Evolutionary conservation across 306 rosid species (phyloP).

Genomic region (Inga leiocalycina): DNA sequence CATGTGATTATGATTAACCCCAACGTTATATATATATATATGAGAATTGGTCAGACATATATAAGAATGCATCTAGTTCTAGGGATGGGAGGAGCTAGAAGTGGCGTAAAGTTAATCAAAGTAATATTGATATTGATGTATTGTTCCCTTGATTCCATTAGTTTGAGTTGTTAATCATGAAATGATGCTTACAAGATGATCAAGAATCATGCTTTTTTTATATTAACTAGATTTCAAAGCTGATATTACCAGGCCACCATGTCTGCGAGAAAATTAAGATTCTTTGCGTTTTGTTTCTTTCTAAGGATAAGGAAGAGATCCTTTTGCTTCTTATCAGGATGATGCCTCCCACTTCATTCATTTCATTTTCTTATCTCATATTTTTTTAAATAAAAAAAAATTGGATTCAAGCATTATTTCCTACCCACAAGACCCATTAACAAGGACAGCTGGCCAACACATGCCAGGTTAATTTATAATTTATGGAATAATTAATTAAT

Average conservation of each 20-base stretch:
- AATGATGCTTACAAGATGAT: conserved; percentile 41
- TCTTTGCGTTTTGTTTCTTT: conserved; percentile 42
- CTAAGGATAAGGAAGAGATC: conserved; percentile 37
- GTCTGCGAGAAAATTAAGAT: conserved; percentile 37
- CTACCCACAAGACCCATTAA: conserved; percentile 23
- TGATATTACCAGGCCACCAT: conserved; percentile 39
- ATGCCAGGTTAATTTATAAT: conserved; percentile 37
- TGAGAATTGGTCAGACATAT: conserved; percentile 10
- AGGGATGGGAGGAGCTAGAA: conserved; percentile 34
- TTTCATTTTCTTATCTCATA: background rate
- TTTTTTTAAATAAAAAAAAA: background rate
- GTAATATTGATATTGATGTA: conserved; percentile 28
- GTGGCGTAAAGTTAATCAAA: conserved; percentile 34
- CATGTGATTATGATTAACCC: conserved; percentile 1
- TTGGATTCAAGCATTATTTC: conserved; percentile 38
- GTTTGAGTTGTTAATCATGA: background rate
- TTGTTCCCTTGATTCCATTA: conserved; percentile 74
- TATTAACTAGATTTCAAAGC: background rate
- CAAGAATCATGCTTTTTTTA: conserved; percentile 30
- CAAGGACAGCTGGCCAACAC: conserved; percentile 58
- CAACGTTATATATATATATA: background rate
- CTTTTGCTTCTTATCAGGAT: conserved; percentile 35
- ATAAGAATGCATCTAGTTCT: conserved; percentile 14
- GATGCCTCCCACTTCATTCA: conserved; percentile 39
- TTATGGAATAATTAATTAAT: conserved; percentile 12